Percentiles rank a stretch among this genome's conserved stretches.
Conservation (phyloP, 495 filamentous ascomycete genomes). For the Neurospora discreta region DNA sequence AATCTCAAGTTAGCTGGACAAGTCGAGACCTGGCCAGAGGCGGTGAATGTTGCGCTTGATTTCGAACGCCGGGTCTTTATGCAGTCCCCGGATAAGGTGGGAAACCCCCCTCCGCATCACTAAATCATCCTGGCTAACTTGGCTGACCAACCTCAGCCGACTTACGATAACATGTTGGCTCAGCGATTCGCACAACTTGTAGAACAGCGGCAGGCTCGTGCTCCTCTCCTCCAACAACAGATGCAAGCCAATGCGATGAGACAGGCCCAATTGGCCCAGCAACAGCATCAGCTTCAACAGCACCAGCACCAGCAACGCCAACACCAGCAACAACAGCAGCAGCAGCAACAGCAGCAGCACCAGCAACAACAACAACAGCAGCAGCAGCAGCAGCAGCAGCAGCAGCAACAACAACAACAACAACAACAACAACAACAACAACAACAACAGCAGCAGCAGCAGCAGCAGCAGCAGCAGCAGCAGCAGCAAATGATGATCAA, state of each 20-base stretch:
- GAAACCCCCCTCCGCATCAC: constrained; percentile 2
- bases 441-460: constrained; percentile 17
- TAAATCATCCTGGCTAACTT: constrained; percentile 6
- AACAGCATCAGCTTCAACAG: constrained; percentile 16
- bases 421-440: constrained; percentile 9
- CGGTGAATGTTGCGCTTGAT: constrained; percentile 21
- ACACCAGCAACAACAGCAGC: constrained; percentile 18
- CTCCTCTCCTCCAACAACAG: constrained; percentile 28
- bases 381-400: constrained; percentile 18
- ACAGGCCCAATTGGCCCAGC: constrained; percentile 27
- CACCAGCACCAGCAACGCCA: constrained; percentile 14
- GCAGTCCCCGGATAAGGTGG: constrained; percentile 32
- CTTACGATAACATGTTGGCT: constrained; percentile 26
- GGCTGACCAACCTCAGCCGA: constrained; percentile 15
- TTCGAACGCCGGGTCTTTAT: constrained; percentile 34
- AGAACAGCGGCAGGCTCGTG: constrained; percentile 31
- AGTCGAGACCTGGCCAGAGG: constrained; percentile 13
- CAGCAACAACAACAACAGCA: constrained; percentile 10
- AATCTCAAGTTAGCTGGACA: not conserved
- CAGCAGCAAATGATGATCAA: constrained; percentile 36
- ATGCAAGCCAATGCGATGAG: constrained; percentile 30
- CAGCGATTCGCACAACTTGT: constrained; percentile 23
- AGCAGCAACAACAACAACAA: constrained; percentile 15
- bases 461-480: constrained; percentile 21
- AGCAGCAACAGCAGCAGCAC: constrained; percentile 16